Evolutionary conservation across 495 filamentous ascomycete genomes (phyloP), one percentile per base, ranked within the genome.

Genomic region (Letharia lupina): DNA sequence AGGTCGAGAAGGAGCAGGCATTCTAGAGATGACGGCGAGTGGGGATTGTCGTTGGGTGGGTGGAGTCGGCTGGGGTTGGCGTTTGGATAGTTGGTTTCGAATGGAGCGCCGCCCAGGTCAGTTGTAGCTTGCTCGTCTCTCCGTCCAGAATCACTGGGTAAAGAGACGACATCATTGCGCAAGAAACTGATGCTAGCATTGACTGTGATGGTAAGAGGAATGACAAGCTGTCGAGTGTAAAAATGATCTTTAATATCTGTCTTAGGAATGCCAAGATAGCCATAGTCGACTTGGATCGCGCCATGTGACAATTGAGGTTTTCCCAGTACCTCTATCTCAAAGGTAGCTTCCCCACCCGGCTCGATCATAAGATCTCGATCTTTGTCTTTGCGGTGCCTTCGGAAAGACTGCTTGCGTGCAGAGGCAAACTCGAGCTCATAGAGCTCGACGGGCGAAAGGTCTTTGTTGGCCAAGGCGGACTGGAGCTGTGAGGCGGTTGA

Each of bases 121-220:
- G 4, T 20, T 10, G 33, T 3, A 8, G 54, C 54, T 8, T 57
- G 54, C 54, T 57, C 6, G 62, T 60, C 66, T 62, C 59, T 83
- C 80, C 65, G 75, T 75, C 79, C 82, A 85, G 2, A 82, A 59
- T 84, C 82, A 23, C 76, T 73, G 33, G 77, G 77, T 41, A 96
- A 83, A 10, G 91, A 89, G 1, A 95, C 73, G 45, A 95, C 80
- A 73, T 96, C 91, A 69, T 89, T 85, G 33, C 88, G 84, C 52
- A 85, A 82, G 20, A 96, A 78, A 68, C 95, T 89, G 28, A 96
- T 80, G 70, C 90, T 92, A 16, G 92, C 90, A 73, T 96, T 96
- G 47, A 98, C 93, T 6, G 93, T 96, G 31, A 96, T 82, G 0
- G 89, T 91, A 61, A 98, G 76, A 12, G 91, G 91, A 48, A 96